Evolutionary conservation across 2,329 filamentous ascomycete species (phyloP).

Genomic region (Fusarium lyarnte): DNA sequence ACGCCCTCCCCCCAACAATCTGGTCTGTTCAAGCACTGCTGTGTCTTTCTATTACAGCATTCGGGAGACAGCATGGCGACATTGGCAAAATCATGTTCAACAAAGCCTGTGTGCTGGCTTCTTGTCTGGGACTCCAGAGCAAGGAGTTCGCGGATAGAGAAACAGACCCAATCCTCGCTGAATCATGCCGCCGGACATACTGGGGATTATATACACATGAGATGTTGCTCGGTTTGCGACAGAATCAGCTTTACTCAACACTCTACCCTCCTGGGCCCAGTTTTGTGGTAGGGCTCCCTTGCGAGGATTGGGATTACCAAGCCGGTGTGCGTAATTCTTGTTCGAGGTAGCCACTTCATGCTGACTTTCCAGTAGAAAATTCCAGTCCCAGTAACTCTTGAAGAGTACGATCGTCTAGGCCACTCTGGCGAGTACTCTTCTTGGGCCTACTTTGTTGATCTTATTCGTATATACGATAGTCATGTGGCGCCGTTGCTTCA

Average conservation of each 20-base stretch:
- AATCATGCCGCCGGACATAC: conserved; percentile 40
- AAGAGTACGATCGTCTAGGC: conserved; percentile 19
- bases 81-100: conserved; percentile 7
- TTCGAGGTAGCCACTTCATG: not conserved
- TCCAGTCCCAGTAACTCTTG: conserved; percentile 21
- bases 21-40: conserved; percentile 40
- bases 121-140: conserved; percentile 29
- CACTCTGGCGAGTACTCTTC: conserved; percentile 24
- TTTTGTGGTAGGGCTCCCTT: conserved; percentile 37
- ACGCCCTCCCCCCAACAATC: conserved; percentile 11
- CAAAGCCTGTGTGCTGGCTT: conserved; percentile 25
- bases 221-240: conserved; percentile 27
- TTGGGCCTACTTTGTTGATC: conserved; percentile 36
- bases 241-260: conserved; percentile 9
- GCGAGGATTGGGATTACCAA: conserved; percentile 40
- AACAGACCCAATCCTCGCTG: conserved; percentile 24
- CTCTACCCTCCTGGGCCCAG: conserved; percentile 1
- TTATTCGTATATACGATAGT: conserved; percentile 34
- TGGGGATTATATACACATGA: conserved; percentile 40
- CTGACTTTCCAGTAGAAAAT: conserved; percentile 23
- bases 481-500: conserved; percentile 27
- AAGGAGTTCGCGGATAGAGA: conserved; percentile 30
- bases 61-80: conserved; percentile 8
- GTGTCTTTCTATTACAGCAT: conserved; percentile 30
- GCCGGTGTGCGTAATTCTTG: conserved; percentile 15